A percentile compares a stretch with the other conserved stretches of the same genome.
phyloP scores from a whole-genome alignment of 2,329 filamentous ascomycete species.

The Microascus cirrosus region DNA sequence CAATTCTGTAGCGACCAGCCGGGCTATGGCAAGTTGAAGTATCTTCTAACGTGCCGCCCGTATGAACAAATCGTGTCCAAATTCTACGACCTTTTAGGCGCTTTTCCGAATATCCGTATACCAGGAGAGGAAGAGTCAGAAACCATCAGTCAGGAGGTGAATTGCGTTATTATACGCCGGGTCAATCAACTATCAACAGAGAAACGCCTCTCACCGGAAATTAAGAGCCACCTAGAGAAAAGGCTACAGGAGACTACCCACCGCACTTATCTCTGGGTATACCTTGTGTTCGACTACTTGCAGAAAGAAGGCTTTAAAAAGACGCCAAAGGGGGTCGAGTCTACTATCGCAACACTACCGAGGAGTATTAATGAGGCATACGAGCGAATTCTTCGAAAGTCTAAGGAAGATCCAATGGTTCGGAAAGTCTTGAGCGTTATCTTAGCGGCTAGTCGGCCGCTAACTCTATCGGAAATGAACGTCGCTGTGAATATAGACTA shows the following conservation, averaged over 20 bases:
- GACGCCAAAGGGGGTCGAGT: slow-evolving; percentile 9
- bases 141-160: too few species aligned
- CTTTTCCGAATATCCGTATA: too few species aligned
- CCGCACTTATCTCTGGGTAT: slow-evolving; percentile 25
- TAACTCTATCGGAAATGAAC: slow-evolving; percentile 17
- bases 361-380: slow-evolving; percentile 17
- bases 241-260: slow-evolving; percentile 11
- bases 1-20: not conserved
- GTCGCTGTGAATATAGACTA: slow-evolving; percentile 11
- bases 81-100: slow-evolving; percentile 11
- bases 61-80: slow-evolving; percentile 16
- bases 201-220: slow-evolving; percentile 8
- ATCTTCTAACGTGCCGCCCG: slow-evolving; percentile 22
- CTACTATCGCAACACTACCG: slow-evolving; percentile 13
- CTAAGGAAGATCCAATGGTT: slow-evolving; percentile 5
- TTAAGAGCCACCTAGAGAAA: slow-evolving; percentile 10
- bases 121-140: too few species aligned
- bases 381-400: slow-evolving; percentile 14
- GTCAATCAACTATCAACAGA: not conserved
- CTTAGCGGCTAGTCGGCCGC: slow-evolving; percentile 13
- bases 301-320: slow-evolving; percentile 11
- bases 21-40: slow-evolving; percentile 14
- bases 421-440: slow-evolving; percentile 12
- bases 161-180: too few species aligned
- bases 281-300: slow-evolving; percentile 21